These are phyloP conservation scores for Ascochyta lentis DNA, from an alignment of 2,329 filamentous ascomycete species.

Conservation along the genomic window DNA sequence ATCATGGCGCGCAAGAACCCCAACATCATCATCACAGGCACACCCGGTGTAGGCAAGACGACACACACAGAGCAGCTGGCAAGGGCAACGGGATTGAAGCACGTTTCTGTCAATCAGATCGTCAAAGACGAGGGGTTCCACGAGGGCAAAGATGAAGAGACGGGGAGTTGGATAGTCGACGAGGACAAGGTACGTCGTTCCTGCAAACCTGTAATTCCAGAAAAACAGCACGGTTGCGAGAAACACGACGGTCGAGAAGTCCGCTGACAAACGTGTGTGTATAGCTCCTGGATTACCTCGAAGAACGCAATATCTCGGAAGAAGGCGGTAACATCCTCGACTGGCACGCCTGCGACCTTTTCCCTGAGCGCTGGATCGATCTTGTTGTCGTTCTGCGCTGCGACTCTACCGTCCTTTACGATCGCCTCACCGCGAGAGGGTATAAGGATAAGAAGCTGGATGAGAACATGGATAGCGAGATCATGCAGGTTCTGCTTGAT, in stretches of 20 bases:
- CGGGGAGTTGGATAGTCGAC: slow-evolving; percentile 89
- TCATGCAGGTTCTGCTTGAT: slow-evolving; percentile 92
- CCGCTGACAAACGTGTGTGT: background rate
- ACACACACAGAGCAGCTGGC: slow-evolving; percentile 86
- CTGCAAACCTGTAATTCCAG: background rate
- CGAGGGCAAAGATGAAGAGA: slow-evolving; percentile 85
- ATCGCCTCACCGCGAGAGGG: slow-evolving; percentile 77
- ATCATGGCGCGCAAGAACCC: slow-evolving; percentile 60
- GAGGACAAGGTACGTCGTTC: slow-evolving; percentile 78
- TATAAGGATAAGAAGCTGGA: slow-evolving; percentile 89
- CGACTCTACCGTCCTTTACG: slow-evolving; percentile 80
- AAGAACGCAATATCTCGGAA: slow-evolving; percentile 70
- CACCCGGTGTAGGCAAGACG: slow-evolving; percentile 94
- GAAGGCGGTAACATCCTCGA: slow-evolving; percentile 88
- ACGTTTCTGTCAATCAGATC: slow-evolving; percentile 87
- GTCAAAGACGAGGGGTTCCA: slow-evolving; percentile 89
- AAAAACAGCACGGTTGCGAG: too few relatives aligned
- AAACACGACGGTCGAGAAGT: background rate
- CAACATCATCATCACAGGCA: slow-evolving; percentile 95
- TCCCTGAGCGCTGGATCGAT: slow-evolving; percentile 92
- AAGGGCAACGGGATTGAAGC: slow-evolving; percentile 75
- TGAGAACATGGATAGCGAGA: slow-evolving; percentile 96
- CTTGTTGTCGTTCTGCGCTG: slow-evolving; percentile 90
- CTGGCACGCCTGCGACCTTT: slow-evolving; percentile 97
- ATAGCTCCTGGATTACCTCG: slow-evolving; percentile 85